Evolutionary conservation across 495 filamentous ascomycete genomes (phyloP), one percentile per base, ranked within the genome.

Genomic region (Neurospora tetrasperma): DNA sequence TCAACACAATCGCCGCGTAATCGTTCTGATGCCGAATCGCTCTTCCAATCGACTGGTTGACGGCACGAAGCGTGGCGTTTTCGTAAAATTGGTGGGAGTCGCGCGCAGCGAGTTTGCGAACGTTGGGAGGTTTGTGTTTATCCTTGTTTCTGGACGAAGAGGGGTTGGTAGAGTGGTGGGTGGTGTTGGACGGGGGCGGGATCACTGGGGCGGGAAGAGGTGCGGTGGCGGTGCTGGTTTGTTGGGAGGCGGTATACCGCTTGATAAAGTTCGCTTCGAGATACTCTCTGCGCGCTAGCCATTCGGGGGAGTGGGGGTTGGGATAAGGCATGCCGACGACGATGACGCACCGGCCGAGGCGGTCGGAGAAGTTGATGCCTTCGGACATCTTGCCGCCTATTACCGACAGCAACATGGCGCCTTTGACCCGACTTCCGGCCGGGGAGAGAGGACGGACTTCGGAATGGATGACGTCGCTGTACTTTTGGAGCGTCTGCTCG

Each of bases 341-440:
- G 8, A 97, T 79, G 44, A 99, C 93, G 68, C 92, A 94, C 46
- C 96, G 89, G 5, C 96, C 96, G 12, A 99, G 89, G 16, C 87
- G 86, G 79, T 99, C 96, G 16, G 94, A 94, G 85, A 99, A 99
- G 81, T 99, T 99, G 84, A 99, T 98, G 71, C 96, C 96, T 82
- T 99, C 96, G 71, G 92, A 95, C 82, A 99, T 88, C 75, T 94
- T 96, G 41, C 96, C 96, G 46, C 96, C 95, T 4, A 99, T 90
- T n/a, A 99, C 93, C 44, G 92, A 92, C n/a, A 99, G 87, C 3
- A 99, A 86, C 11, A 98, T 84, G 0, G 91, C 94, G 8, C 96
- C 96, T 2, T 44, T 35, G 12, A 23, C 42, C 9, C 18, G 20
- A 20, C 7, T 54, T 81, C 76, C 42, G 23, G 18, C 11, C 59